A percentile compares a stretch with the other conserved stretches of the same genome.
Evolutionary conservation across 495 filamentous ascomycete species (phyloP).

Genomic region (Penicillium maclennaniae): DNA sequence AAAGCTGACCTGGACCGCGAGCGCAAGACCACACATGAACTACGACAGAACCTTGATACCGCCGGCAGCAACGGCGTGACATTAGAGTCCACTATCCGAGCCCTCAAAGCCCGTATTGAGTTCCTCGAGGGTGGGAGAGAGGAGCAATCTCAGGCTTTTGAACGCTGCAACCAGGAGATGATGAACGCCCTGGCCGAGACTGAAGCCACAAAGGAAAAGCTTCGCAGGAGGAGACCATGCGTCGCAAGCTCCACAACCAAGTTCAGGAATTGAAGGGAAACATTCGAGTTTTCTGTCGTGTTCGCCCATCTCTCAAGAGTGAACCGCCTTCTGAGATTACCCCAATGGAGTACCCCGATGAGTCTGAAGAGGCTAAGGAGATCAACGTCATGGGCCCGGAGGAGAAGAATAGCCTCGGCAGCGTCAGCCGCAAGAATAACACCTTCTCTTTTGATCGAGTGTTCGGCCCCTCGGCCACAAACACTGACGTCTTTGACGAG

Average conservation of each 20-base stretch:
- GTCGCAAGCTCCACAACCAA: slow-evolving; percentile 92
- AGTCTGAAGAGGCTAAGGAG: slow-evolving; percentile 72
- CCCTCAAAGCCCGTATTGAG: slow-evolving; percentile 73
- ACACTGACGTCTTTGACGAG: slow-evolving; percentile 89
- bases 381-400: slow-evolving; percentile 78
- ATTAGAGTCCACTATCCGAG: slow-evolving; percentile 69
- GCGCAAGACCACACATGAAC: slow-evolving; percentile 46
- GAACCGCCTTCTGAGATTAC: slow-evolving; percentile 57
- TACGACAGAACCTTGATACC: slow-evolving; percentile 62
- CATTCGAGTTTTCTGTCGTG: slow-evolving; percentile 95
- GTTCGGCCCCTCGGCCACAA: slow-evolving; percentile 72
- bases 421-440: slow-evolving; percentile 67
- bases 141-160: slow-evolving; percentile 75
- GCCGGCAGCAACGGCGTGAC: slow-evolving; percentile 57
- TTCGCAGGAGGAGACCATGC: slow-evolving; percentile 88
- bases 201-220: slow-evolving; percentile 68
- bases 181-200: slow-evolving; percentile 69
- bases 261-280: slow-evolving; percentile 99
- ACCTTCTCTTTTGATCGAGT: slow-evolving; percentile 93
- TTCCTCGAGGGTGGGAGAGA: slow-evolving; percentile 86
- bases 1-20: slow-evolving; percentile 62
- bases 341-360: slow-evolving; percentile 74
- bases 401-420: slow-evolving; percentile 78
- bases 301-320: slow-evolving; percentile 69
- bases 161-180: slow-evolving; percentile 69